A percentile compares a stretch with the other conserved stretches of the same genome.
phyloP scores from a whole-genome alignment of 345 rosid genomes.

The Sisymbrium irio region DNA sequence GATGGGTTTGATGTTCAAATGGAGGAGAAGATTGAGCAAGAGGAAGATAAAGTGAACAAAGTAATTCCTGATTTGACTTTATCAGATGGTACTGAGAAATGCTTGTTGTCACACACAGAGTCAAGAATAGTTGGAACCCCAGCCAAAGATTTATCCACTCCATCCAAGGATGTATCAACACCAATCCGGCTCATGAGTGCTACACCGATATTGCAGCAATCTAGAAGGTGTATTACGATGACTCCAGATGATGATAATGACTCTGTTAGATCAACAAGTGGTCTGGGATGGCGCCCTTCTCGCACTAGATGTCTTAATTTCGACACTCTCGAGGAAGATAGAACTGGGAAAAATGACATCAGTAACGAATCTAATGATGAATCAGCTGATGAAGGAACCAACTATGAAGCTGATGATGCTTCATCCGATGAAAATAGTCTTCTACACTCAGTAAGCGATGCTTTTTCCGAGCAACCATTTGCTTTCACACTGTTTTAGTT shows the following conservation, averaged over 20 bases:
- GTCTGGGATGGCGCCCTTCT: constrained; percentile 54
- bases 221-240: constrained; percentile 60
- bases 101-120: background rate
- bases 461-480: background rate
- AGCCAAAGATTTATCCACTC: constrained; percentile 27
- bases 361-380: background rate
- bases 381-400: background rate
- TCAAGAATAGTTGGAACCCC: constrained; percentile 27
- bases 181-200: constrained; percentile 59
- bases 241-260: constrained; percentile 42
- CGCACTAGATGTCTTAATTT: constrained; percentile 65
- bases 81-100: background rate
- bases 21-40: constrained; percentile 21
- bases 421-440: constrained; percentile 39
- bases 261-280: constrained; percentile 35
- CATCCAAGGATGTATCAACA: constrained; percentile 42
- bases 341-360: background rate
- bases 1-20: constrained; percentile 15
- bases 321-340: constrained; percentile 47
- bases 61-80: constrained; percentile 9
- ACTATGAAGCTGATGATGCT: constrained; percentile 15
- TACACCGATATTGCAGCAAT: constrained; percentile 50
- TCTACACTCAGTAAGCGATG: constrained; percentile 51
- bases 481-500: background rate
- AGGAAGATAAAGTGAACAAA: background rate